Evolutionary conservation across 441 rosid genomes (phyloP), one percentile per base, ranked within the genome.

Genomic region (Erodium chrysanthum): DNA sequence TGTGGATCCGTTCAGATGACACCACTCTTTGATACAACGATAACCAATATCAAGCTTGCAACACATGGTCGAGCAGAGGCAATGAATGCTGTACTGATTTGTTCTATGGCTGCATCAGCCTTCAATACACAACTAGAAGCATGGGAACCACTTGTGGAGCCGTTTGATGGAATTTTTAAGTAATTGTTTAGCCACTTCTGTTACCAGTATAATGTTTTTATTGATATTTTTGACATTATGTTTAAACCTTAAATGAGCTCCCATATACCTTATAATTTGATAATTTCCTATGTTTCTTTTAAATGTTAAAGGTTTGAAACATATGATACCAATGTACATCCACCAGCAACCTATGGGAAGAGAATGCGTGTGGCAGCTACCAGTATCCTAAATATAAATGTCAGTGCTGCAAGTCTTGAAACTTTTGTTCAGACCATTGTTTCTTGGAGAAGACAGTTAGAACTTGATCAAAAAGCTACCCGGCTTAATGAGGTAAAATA

Each of bases 161-260:
- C 99, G 15, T 95, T 95, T 79, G 99, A 95, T 81, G 98, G 99
- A 78, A 95, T 95, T 80, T 95, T 95, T 86, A 95, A 95, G 99
- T 95, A 85, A 66, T 68, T 58, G 74, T 65, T 80, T 69, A 56
- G 37, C 58, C 25, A 17, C 70, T n/a, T 50, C 66, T 66, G 56
- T 65, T 66, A 25, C 10, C 65, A 31, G 31, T 64, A 27, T 74
- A 52, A 70, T 56, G 59, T 67, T 61, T 33, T 62, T 18, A 46
- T 46, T 20, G 20, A 18, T 54, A 20, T 18, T 54, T 6, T 1
- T 52, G 7, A 18, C 20, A 18, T 25, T 20, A 54, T 17, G 21
- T 18, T 15, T 17, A 17, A 6, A 50, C 58, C 58, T 15, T 15
- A 15, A 14, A 17, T 21, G 58, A 50, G 58, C 21, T 50, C n/a